Percentiles rank a stretch among this genome's conserved stretches.
phyloP scores from a whole-genome alignment of 352 stramenopile species.

The Vaucheria bursata region DNA sequence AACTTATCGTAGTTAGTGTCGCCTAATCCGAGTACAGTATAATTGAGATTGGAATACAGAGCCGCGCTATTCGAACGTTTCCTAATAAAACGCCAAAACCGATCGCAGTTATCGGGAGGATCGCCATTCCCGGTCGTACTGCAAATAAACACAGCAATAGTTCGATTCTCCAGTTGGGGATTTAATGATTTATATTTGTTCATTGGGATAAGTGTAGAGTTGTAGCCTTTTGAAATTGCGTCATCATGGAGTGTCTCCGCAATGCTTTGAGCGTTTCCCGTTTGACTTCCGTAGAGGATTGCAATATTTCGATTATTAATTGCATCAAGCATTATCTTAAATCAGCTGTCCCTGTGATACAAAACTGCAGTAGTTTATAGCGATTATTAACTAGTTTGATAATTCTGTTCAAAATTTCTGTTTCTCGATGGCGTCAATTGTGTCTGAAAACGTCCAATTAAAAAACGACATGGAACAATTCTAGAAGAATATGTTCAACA shows the following conservation, averaged over 20 bases:
- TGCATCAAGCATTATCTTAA: too few relatives aligned
- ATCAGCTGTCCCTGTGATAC: too few relatives aligned
- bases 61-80: conserved; percentile 31
- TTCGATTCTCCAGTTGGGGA: conserved; percentile 45
- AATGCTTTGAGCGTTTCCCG: conserved; percentile 66
- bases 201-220: conserved; percentile 52
- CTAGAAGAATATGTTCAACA: too few relatives aligned
- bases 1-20: conserved; percentile 87
- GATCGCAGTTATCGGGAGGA: conserved; percentile 73
- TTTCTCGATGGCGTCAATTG: too few relatives aligned
- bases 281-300: conserved; percentile 74
- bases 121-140: conserved; percentile 82
- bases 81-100: conserved; percentile 53
- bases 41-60: conserved; percentile 58
- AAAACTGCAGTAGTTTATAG: too few relatives aligned
- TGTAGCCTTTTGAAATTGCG: conserved; percentile 15
- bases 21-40: conserved; percentile 78
- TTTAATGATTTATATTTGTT: conserved; percentile 46
- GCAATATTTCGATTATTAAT: too few relatives aligned
- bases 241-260: conserved; percentile 51
- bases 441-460: too few relatives aligned
- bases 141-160: conserved; percentile 71
- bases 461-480: too few relatives aligned
- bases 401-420: too few relatives aligned
- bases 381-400: too few relatives aligned